phyloP scores from a whole-genome alignment of 495 filamentous ascomycete species.

The Daldinia childiae region DNA sequence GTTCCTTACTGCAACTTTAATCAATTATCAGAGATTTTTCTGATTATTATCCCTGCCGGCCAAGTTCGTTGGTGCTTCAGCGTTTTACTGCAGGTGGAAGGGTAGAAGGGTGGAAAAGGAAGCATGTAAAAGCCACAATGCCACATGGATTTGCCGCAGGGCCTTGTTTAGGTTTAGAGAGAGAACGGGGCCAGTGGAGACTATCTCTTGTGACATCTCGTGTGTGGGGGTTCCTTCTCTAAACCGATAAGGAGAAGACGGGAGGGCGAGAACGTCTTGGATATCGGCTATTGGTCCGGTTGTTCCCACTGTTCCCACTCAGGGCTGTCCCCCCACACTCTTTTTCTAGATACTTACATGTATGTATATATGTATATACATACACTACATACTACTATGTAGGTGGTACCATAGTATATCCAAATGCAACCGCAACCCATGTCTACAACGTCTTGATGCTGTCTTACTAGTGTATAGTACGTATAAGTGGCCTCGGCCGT shows the following conservation, averaged over 20 bases:
- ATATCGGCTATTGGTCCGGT: constrained; percentile 23
- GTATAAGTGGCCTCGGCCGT: constrained; percentile 5
- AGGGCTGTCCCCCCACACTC: constrained; percentile 20
- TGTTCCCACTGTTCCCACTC: constrained; percentile 40
- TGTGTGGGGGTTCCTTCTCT: constrained; percentile 18
- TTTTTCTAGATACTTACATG: too few relatives aligned
- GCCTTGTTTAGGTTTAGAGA: neutral
- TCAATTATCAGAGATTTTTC: constrained; percentile 38
- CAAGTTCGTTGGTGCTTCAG: constrained; percentile 19
- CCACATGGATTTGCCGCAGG: constrained; percentile 41
- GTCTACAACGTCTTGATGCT: constrained; percentile 18
- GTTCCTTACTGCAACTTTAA: constrained; percentile 33
- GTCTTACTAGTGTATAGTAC: constrained; percentile 30
- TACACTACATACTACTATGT: too few relatives aligned
- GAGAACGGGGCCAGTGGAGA: constrained; percentile 10
- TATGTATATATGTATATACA: too few relatives aligned
- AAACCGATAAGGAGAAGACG: constrained; percentile 16
- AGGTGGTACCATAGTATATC: constrained; percentile 20
- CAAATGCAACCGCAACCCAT: constrained; percentile 34
- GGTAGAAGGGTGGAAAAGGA: neutral
- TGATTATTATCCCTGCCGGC: constrained; percentile 27
- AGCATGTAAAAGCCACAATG: constrained; percentile 31
- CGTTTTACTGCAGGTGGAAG: constrained; percentile 5
- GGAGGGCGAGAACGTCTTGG: constrained; percentile 25
- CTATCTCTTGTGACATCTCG: neutral